Evolutionary conservation across 129 eudicot species (phyloP).

Genomic region (Lonicera japonica): DNA sequence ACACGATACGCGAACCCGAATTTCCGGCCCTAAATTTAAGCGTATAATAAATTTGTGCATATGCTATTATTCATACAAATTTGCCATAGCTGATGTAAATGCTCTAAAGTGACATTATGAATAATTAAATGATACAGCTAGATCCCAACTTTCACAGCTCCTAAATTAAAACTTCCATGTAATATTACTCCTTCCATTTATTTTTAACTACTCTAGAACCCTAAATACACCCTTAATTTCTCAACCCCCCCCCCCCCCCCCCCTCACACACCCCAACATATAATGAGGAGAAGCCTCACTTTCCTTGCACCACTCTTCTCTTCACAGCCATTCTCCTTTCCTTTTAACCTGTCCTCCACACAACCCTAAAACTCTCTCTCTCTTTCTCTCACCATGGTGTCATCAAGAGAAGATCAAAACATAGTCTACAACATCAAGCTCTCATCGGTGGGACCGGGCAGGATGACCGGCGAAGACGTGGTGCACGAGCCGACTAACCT

Average conservation of each 20-base stretch:
- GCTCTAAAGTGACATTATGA: no score
- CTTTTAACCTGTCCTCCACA: neutral
- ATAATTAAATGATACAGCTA: no score
- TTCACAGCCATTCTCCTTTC: neutral
- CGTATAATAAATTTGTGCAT: no score
- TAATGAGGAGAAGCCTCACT: no score
- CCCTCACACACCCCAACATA: neutral
- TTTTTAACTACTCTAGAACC: neutral
- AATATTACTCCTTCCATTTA: no score
- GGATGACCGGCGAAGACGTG: constrained; percentile 31
- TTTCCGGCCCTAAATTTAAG: no score
- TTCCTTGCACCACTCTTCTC: neutral
- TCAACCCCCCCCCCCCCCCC: no score
- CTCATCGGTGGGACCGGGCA: constrained; percentile 59
- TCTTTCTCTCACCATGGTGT: constrained; percentile 21
- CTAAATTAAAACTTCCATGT: no score
- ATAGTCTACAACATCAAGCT: constrained; percentile 8
- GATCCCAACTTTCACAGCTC: no score
- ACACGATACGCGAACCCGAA: no score
- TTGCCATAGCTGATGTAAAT: no score
- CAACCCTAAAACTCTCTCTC: neutral
- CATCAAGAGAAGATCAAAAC: constrained; percentile 1
- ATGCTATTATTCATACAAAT: no score
- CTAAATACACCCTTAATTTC: neutral
- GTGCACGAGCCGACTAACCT: constrained; percentile 47